Base-by-base conservation (phyloP, 75 land plant species). In the Sequoia sempervirens region DNA sequence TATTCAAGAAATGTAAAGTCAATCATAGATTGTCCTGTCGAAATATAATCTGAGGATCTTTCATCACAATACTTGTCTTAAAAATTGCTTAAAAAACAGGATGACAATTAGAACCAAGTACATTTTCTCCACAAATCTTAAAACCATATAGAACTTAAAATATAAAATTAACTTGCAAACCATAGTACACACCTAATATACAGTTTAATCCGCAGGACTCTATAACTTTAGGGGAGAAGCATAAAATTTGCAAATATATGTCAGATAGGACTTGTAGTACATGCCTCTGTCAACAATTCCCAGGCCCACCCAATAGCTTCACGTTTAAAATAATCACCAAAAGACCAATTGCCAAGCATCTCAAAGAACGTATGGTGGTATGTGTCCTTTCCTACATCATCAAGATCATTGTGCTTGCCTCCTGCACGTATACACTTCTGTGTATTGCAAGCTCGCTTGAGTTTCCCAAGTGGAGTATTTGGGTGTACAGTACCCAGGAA, bases 361-460 rank as follows among this genome's bases (percentile, higher is more conserved):
- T 97, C 99, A 89, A 97, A 97, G 87, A 97, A 97, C 0, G 99
- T 97, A 81, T 97, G 99, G 72, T 97, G 99, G 54, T 97, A 97
- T 38, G 99, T 97, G 54, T 97, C 99, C 78, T 97, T 97, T 5
- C 99, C 99, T 1, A 97, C 99, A 83, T 97, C 99, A 85, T 97
- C 99, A 17, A 97, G 91, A 84, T 97, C 99, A 83, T 97, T 97
- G 81, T 97, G 99, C 90, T 97, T 97, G 28, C 99, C 99, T 56
- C 99, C 99, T 3, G 99, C 99, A 30, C 99, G 95, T 32, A 97
- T 97, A 82, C 99, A 97, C 85, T 97, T 97, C 86, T 97, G 99
- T 46, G 97, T 94, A 88, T 97, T 92, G 83, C 96, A 95, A 15
- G 99, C 99, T n/a, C 99, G 85, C 18, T 82, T 89, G 2, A 97